Evolutionary conservation across 2,329 filamentous ascomycete genomes (phyloP).

Genomic region (Colletotrichum paranaense): DNA sequence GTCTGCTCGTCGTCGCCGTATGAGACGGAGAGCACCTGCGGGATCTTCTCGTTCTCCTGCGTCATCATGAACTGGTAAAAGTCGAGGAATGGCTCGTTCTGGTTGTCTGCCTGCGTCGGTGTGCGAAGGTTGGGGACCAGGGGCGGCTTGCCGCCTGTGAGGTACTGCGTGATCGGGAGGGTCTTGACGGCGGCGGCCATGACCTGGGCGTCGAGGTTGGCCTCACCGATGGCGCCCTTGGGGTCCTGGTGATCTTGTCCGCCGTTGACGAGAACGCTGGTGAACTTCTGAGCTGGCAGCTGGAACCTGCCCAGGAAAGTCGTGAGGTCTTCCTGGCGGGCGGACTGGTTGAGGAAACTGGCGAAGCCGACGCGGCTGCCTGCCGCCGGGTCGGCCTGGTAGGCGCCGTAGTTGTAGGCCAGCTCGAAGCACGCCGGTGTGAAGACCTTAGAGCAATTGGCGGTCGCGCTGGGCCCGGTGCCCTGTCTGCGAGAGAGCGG

Average conservation of each 20-base stretch:
- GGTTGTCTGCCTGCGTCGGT: conserved; percentile 50
- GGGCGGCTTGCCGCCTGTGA: conserved; percentile 43
- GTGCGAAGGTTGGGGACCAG: conserved; percentile 43
- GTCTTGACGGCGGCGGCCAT: conserved; percentile 64
- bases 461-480: conserved; percentile 35
- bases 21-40: conserved; percentile 71
- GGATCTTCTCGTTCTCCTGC: conserved; percentile 62
- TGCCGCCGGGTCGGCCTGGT: conserved; percentile 53
- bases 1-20: conserved; percentile 77
- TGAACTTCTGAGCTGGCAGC: conserved; percentile 57
- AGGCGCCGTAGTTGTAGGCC: conserved; percentile 60
- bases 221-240: conserved; percentile 57
- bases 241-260: conserved; percentile 52
- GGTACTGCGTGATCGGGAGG: conserved; percentile 41
- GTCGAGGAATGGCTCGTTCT: conserved; percentile 77
- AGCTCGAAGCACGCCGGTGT: conserved; percentile 60
- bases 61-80: conserved; percentile 69
- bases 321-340: conserved; percentile 57
- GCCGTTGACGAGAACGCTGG: conserved; percentile 51
- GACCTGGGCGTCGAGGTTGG: conserved; percentile 73
- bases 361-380: conserved; percentile 63
- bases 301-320: conserved; percentile 48
- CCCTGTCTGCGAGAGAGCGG: conserved; percentile 18
- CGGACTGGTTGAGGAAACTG: conserved; percentile 63
- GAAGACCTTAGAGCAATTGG: conserved; percentile 47